Evolutionary conservation across 352 stramenopile species (phyloP).

Genomic region (Phytophthora constricta): DNA sequence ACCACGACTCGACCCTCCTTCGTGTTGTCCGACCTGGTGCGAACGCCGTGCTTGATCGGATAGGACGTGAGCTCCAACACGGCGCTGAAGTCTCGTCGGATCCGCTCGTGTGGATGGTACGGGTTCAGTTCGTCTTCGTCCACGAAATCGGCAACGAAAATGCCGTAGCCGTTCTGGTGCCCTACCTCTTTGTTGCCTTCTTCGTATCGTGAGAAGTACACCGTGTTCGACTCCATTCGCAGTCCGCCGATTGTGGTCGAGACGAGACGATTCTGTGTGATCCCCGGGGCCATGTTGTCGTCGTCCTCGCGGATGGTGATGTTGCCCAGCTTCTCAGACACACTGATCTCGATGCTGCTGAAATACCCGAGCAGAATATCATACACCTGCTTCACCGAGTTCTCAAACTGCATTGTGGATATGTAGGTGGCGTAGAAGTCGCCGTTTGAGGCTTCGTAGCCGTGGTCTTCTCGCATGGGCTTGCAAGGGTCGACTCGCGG

Average conservation of each 20-base stretch:
- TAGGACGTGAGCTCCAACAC: constrained; percentile 38
- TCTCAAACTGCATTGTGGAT: constrained; percentile 41
- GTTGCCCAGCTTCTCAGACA: constrained; percentile 48
- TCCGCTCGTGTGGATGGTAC: constrained; percentile 35
- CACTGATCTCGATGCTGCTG: constrained; percentile 26
- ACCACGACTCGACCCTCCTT: constrained; percentile 36
- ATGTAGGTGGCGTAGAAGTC: constrained; percentile 40
- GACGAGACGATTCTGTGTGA: constrained; percentile 43
- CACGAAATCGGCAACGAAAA: constrained; percentile 46
- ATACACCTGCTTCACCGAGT: constrained; percentile 57
- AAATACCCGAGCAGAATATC: neutral
- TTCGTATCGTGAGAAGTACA: constrained; percentile 34
- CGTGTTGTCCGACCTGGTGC: constrained; percentile 30
- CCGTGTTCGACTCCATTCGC: constrained; percentile 42
- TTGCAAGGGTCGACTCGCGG: constrained; percentile 36
- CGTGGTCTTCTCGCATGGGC: constrained; percentile 43
- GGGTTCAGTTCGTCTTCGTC: constrained; percentile 48
- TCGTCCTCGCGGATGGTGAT: constrained; percentile 53
- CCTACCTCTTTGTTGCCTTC: constrained; percentile 2
- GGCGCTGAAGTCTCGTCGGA: constrained; percentile 43
- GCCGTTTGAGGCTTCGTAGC: constrained; percentile 34
- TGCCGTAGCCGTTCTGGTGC: neutral
- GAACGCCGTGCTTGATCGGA: constrained; percentile 26
- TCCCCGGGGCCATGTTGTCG: constrained; percentile 23
- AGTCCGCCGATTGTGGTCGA: constrained; percentile 18